These are phyloP conservation scores for Lasiosphaeris hirsuta DNA, from an alignment of 495 filamentous ascomycete genomes.

Conservation along the genomic window DNA sequence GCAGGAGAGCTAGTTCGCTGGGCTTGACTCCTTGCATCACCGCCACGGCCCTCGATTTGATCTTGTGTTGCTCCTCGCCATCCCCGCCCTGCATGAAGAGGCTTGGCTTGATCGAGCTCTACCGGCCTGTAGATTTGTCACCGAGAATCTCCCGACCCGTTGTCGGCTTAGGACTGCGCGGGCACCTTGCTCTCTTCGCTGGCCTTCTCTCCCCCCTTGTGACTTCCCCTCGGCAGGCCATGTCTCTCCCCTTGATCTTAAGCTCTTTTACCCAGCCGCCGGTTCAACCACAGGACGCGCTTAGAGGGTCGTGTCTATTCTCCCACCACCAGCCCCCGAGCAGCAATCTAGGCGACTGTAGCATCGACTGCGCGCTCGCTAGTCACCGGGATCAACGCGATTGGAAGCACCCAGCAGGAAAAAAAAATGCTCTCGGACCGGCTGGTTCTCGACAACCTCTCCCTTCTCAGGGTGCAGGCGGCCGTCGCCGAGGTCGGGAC, in stretches of 20 bases:
- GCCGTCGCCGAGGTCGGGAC: constrained; percentile 11
- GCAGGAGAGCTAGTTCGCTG: no score
- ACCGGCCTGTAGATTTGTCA: constrained; percentile 1
- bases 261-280: no score
- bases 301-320: no score
- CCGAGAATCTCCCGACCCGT: constrained; percentile 2
- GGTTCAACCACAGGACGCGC: no score
- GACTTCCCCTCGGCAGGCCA: no score
- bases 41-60: no score
- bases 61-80: no score
- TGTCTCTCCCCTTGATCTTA: no score
- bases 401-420: not conserved
- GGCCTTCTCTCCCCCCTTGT: no score
- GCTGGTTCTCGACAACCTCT: constrained; percentile 15
- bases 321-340: not conserved
- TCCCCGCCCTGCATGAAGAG: no score
- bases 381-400: not conserved
- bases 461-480: constrained; percentile 21
- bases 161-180: not conserved
- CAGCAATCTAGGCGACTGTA: not conserved
- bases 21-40: no score
- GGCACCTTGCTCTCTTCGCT: not conserved
- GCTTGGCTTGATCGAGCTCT: no score
- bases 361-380: not conserved
- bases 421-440: constrained; percentile 25